Percentiles rank a stretch among this genome's conserved stretches.
Conservation (phyloP, 2,329 filamentous ascomycete genomes). For the Fusarium redolens region DNA sequence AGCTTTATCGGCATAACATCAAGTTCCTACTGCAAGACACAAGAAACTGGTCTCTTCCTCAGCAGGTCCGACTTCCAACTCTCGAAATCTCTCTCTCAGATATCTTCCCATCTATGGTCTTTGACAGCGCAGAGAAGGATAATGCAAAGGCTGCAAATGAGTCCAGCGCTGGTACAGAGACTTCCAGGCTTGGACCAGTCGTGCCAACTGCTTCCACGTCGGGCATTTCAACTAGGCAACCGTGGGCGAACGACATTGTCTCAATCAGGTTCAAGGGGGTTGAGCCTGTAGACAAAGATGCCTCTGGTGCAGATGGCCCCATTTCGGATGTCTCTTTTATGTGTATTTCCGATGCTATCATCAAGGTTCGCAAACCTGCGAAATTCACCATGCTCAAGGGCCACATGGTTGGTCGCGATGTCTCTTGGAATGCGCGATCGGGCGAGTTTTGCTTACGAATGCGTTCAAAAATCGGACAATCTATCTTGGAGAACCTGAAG, state of each 20-base stretch:
- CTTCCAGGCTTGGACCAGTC: constrained; percentile 41
- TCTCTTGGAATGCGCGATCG: constrained; percentile 68
- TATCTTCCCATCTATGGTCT: constrained; percentile 53
- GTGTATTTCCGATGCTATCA: constrained; percentile 63
- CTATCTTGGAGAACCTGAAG: constrained; percentile 69
- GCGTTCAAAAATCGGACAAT: constrained; percentile 66
- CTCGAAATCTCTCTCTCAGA: constrained; percentile 63
- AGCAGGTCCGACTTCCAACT: constrained; percentile 60
- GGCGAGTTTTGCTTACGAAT: constrained; percentile 74
- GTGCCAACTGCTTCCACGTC: constrained; percentile 32
- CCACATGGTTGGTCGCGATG: constrained; percentile 66
- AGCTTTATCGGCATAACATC: constrained; percentile 59
- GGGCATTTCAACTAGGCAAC: constrained; percentile 44
- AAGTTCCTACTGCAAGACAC: constrained; percentile 51
- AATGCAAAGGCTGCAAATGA: constrained; percentile 5
- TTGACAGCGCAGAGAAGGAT: constrained; percentile 37
- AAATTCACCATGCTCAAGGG: constrained; percentile 67
- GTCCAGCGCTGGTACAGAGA: constrained; percentile 8
- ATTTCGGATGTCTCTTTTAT: constrained; percentile 44
- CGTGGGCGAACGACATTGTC: constrained; percentile 71
- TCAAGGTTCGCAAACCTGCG: constrained; percentile 63
- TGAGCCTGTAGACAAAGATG: constrained; percentile 39
- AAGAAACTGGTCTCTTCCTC: constrained; percentile 54
- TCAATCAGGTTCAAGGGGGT: constrained; percentile 67
- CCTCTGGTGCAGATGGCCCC: constrained; percentile 15